Percentiles rank a stretch among this genome's conserved stretches.
phyloP scores from a whole-genome alignment of 1,284 basidiomycete genomes.

The Ceratobasidium theobromae region DNA sequence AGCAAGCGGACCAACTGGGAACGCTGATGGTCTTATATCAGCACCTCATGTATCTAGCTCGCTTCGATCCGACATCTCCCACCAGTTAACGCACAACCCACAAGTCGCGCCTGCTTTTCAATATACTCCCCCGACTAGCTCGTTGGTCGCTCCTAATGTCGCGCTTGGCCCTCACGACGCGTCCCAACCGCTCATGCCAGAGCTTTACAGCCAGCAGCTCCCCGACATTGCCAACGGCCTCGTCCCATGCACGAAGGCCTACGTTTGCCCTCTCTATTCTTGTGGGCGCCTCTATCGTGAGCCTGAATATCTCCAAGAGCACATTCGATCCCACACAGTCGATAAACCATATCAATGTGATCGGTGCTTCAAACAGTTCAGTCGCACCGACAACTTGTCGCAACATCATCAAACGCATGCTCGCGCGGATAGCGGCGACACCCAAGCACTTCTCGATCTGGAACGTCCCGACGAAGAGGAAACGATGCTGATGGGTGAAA shows the following conservation, averaged over 20 bases:
- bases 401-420: conserved; percentile 81
- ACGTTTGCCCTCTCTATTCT: conserved; percentile 74
- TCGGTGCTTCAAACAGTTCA: conserved; percentile 75
- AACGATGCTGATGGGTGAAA: conserved; percentile 24
- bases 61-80: conserved; percentile 23
- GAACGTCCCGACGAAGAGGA: conserved; percentile 22
- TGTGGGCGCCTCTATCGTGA: conserved; percentile 85
- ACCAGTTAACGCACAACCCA: not conserved
- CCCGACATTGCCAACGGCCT: conserved; percentile 34
- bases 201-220: conserved; percentile 33
- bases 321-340: conserved; percentile 86
- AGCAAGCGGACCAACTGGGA: not conserved
- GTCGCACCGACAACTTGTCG: conserved; percentile 79
- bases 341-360: conserved; percentile 78
- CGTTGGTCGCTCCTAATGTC: not conserved
- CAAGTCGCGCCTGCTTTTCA: not conserved
- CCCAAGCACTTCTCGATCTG: conserved; percentile 1
- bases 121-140: not conserved
- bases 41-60: conserved; percentile 21
- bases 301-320: conserved; percentile 84
- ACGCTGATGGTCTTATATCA: not conserved
- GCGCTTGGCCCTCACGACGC: not conserved
- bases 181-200: not conserved
- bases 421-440: conserved; percentile 41
- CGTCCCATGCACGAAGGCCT: conserved; percentile 55